These are phyloP conservation scores for Pseudogymnoascus sp. DNA, from an alignment of 2,329 filamentous ascomycete species.

Conservation along the genomic window DNA sequence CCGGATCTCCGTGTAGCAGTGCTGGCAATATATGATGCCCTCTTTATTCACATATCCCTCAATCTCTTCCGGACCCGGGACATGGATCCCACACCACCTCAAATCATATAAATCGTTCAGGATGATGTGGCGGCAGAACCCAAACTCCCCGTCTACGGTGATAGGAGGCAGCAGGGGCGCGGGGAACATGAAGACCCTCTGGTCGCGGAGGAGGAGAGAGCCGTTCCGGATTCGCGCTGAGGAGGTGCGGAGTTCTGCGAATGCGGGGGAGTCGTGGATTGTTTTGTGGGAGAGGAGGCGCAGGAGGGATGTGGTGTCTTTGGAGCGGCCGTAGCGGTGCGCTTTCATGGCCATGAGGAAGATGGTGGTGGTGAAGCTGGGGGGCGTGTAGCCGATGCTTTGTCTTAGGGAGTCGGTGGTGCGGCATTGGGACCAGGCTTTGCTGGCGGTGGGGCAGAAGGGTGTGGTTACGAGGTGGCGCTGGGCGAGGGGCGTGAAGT, in stretches of 20 bases:
- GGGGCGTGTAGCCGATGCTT: background rate
- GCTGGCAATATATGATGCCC: constrained; percentile 12
- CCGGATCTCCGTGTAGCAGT: constrained; percentile 13
- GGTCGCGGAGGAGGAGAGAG: constrained; percentile 15
- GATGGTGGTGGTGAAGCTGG: constrained; percentile 12
- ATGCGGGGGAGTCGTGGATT: background rate
- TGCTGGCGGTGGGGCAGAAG: background rate
- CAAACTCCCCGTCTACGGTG: constrained; percentile 3
- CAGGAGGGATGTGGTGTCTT: constrained; percentile 4
- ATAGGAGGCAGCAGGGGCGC: constrained; percentile 8
- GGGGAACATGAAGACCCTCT: constrained; percentile 14
- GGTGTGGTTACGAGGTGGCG: background rate
- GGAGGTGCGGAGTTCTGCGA: constrained; percentile 9
- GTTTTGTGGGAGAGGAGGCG: background rate
- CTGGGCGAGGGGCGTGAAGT: constrained; percentile 10
- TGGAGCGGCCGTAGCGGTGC: constrained; percentile 5
- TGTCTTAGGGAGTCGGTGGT: background rate
- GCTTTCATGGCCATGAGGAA: constrained; percentile 17
- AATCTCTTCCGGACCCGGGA: constrained; percentile 9
- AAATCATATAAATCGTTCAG: background rate
- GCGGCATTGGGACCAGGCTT: constrained; percentile 11
- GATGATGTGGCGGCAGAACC: constrained; percentile 11
- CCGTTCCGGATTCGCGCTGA: constrained; percentile 12
- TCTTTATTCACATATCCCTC: constrained; percentile 11
- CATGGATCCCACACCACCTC: background rate